Evolutionary conservation across 2,329 filamentous ascomycete species (phyloP).

Genomic region (Coleophoma crateriformis): DNA sequence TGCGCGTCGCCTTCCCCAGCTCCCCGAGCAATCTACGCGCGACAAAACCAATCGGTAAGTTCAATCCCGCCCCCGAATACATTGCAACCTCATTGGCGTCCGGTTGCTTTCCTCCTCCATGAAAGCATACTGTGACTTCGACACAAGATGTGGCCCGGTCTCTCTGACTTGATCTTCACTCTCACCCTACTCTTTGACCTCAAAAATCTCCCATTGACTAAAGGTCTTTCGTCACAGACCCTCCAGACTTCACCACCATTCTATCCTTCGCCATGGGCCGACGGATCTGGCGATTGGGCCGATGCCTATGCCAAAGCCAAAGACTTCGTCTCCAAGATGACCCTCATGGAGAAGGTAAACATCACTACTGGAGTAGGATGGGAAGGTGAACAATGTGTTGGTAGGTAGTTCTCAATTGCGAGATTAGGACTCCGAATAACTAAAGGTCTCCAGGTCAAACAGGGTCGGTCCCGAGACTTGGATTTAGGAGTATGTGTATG

Average conservation of each 20-base stretch:
- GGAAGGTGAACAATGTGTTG: slow-evolving; percentile 5
- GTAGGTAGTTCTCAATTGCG: slow-evolving; percentile 1
- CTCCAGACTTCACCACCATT: slow-evolving; percentile 11
- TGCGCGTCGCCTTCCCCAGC: neutral
- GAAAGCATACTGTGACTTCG: neutral
- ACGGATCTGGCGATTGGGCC: slow-evolving; percentile 45
- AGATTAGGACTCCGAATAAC: slow-evolving; percentile 13
- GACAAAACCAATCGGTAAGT: neutral
- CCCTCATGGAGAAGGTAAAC: slow-evolving; percentile 82
- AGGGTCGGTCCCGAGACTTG: slow-evolving; percentile 23
- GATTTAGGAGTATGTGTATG: slow-evolving; percentile 25
- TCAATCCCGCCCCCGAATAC: neutral
- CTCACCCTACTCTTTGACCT: no score
- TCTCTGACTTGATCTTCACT: no score
- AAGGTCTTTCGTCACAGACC: neutral
- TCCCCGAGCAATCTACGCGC: neutral
- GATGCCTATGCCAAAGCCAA: slow-evolving; percentile 67
- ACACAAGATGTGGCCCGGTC: no score
- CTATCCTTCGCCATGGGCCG: slow-evolving; percentile 25
- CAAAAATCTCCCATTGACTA: neutral
- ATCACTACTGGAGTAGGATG: slow-evolving; percentile 72
- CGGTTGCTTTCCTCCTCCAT: neutral
- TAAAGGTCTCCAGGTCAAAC: slow-evolving; percentile 22
- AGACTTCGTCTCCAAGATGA: slow-evolving; percentile 66
- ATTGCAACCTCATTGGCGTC: neutral